phyloP scores from a whole-genome alignment of 257 asterid species.

The Solanum ossicruentum region DNA sequence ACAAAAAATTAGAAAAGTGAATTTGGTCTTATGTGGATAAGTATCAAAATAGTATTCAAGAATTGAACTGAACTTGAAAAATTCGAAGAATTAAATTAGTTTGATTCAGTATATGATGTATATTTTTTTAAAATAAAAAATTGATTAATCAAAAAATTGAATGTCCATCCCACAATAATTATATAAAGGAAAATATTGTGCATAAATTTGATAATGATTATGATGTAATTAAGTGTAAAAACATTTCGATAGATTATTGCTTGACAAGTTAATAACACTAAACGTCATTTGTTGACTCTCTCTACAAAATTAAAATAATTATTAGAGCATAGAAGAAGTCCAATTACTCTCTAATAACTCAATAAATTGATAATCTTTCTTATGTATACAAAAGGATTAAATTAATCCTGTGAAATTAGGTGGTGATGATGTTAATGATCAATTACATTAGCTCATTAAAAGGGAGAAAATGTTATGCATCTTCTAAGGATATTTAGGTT shows the following conservation, averaged over 20 bases:
- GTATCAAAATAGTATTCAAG: too few species aligned
- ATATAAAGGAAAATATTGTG: not conserved
- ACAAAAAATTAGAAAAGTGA: not conserved
- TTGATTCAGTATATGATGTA: too few species aligned
- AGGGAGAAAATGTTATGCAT: too few species aligned
- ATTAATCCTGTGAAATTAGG: not conserved
- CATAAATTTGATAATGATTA: not conserved
- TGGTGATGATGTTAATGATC: not conserved
- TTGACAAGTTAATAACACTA: not conserved
- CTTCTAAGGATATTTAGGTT: not conserved
- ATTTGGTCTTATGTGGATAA: not conserved
- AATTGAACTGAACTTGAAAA: too few species aligned
- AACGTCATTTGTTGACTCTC: not conserved
- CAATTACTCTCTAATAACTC: not conserved
- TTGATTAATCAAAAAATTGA: too few species aligned
- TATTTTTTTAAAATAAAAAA: too few species aligned
- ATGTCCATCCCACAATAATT: not conserved
- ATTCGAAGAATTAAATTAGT: too few species aligned
- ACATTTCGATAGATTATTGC: not conserved
- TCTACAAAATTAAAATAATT: not conserved
- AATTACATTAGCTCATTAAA: not conserved
- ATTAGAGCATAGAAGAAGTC: not conserved
- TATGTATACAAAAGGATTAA: not conserved
- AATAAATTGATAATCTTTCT: not conserved
- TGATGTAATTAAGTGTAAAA: not conserved